Conservation (phyloP, 306 rosid genomes). For the Corylus avellana region DNA sequence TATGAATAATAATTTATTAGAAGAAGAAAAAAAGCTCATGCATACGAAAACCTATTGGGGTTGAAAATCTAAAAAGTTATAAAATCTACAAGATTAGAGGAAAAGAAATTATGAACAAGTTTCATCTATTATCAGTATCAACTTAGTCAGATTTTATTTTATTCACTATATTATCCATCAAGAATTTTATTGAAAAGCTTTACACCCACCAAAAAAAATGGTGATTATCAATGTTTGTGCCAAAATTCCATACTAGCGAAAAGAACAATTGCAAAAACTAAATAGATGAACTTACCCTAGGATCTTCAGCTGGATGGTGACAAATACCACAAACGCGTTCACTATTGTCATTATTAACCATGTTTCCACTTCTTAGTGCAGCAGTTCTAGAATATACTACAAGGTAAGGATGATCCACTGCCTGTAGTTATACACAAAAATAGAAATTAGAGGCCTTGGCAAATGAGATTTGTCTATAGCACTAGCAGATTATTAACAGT, state of each 20-base stretch:
- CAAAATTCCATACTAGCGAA: background rate
- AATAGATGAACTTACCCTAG: constrained; percentile 54
- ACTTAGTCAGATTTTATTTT: background rate
- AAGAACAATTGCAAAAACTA: background rate
- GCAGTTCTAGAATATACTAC: constrained; percentile 79
- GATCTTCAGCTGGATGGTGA: constrained; percentile 72
- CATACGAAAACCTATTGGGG: too few relatives aligned
- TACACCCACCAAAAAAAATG: background rate
- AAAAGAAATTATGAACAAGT: too few relatives aligned
- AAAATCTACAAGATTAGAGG: too few relatives aligned
- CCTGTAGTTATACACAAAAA: constrained; percentile 43
- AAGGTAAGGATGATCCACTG: constrained; percentile 91
- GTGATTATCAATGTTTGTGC: background rate
- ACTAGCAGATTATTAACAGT: background rate
- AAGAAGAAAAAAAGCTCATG: too few relatives aligned
- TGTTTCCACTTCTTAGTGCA: constrained; percentile 41
- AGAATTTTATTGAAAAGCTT: background rate
- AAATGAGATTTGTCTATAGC: background rate
- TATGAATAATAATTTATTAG: too few relatives aligned
- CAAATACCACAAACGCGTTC: constrained; percentile 76
- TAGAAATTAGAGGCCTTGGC: background rate
- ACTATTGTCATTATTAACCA: constrained; percentile 28
- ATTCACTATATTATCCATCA: background rate
- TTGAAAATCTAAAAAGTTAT: too few relatives aligned
- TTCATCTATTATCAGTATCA: background rate